Evolutionary conservation across 768 basidiomycete genomes (phyloP).

Genomic region (Tulasnella sp.): DNA sequence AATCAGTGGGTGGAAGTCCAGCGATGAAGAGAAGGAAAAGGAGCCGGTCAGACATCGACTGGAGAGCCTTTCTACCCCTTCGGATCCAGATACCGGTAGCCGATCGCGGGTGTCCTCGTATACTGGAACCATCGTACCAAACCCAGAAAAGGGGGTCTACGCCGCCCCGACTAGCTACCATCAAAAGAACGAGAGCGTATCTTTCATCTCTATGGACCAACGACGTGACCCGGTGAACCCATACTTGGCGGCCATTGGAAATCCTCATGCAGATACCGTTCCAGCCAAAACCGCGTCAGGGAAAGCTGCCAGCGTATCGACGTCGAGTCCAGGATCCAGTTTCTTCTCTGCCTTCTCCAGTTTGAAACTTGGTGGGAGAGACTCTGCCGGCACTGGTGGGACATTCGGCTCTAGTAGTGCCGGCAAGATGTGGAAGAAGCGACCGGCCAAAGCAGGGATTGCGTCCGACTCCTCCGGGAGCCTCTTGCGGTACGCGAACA

Average conservation of each 20-base stretch:
- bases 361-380: not conserved
- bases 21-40: not conserved
- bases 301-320: slow-evolving; percentile 27
- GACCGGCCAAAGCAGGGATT: not conserved
- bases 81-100: not conserved
- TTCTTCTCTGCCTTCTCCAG: slow-evolving; percentile 30
- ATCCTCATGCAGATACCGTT: slow-evolving; percentile 27
- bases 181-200: not conserved
- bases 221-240: not conserved
- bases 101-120: slow-evolving; percentile 3
- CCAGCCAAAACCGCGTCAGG: slow-evolving; percentile 44
- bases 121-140: slow-evolving; percentile 5
- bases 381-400: not conserved
- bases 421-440: not conserved
- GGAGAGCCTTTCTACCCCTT: not conserved
- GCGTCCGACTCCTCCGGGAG: not conserved
- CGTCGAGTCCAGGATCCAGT: slow-evolving; percentile 22
- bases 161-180: not conserved
- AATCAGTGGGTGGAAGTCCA: not conserved
- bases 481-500: slow-evolving; percentile 10
- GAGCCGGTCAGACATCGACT: not conserved
- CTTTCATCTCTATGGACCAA: not conserved
- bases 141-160: slow-evolving; percentile 4
- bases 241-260: not conserved
- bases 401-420: not conserved